Percentiles rank a stretch among this genome's conserved stretches.
Evolutionary conservation across 148 eudicot genomes (phyloP).

Genomic region (Camellia granthamiana): DNA sequence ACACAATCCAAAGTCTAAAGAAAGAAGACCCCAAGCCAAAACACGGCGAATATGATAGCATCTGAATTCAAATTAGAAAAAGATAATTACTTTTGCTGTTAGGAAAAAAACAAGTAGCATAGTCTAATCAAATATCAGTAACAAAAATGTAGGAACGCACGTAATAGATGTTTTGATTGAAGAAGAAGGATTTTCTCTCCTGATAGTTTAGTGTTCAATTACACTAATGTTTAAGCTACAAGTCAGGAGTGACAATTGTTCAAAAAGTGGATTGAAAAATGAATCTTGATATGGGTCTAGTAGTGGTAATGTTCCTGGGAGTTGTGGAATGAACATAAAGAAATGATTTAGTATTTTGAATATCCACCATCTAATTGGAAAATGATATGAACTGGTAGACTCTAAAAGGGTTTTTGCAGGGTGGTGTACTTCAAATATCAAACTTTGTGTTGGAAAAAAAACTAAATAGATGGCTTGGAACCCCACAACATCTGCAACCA

Average conservation of each 20-base stretch:
- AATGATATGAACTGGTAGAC: background rate
- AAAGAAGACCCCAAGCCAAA: background rate
- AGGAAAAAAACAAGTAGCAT: background rate
- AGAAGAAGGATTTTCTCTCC: background rate
- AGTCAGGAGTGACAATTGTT: background rate
- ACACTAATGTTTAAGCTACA: background rate
- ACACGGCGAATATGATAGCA: background rate
- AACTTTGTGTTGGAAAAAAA: background rate
- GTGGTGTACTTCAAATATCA: background rate
- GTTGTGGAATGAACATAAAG: background rate
- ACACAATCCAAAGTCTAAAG: background rate
- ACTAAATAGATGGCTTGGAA: background rate
- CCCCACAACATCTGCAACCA: background rate
- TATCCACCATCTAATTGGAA: background rate
- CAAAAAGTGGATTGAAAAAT: background rate
- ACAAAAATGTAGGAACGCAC: background rate
- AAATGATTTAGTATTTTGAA: background rate
- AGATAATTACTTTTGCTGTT: background rate
- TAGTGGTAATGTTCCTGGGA: background rate
- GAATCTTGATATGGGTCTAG: background rate
- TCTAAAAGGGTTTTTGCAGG: background rate
- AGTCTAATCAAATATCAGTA: background rate
- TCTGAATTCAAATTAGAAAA: slow-evolving; percentile 7
- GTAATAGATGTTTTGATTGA: background rate
- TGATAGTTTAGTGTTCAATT: background rate